phyloP scores from a whole-genome alignment of 352 stramenopile species.

The Phytophthora tentaculata region DNA sequence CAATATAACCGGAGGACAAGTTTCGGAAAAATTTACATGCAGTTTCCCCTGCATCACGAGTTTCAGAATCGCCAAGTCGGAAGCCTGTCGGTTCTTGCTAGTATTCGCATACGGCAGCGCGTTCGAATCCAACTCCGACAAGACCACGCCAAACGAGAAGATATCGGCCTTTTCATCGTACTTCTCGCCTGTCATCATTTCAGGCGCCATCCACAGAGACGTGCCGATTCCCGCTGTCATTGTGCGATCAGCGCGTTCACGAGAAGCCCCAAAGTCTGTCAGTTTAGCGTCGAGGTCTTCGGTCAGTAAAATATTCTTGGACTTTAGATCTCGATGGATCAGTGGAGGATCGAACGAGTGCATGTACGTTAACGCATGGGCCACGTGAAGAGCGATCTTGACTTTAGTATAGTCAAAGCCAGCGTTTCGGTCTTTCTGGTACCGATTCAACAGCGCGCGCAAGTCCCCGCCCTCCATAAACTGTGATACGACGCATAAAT shows the following conservation, averaged over 20 bases:
- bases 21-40: conserved; percentile 35
- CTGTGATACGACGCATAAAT: conserved; percentile 48
- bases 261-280: conserved; percentile 49
- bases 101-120: conserved; percentile 29
- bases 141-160: conserved; percentile 44
- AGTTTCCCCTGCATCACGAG: conserved; percentile 34
- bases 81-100: conserved; percentile 15
- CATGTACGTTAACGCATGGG: conserved; percentile 42
- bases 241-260: conserved; percentile 31
- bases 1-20: conserved; percentile 11
- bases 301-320: conserved; percentile 39
- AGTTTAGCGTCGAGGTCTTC: conserved; percentile 36
- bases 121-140: conserved; percentile 40
- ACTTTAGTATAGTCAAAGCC: conserved; percentile 46
- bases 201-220: conserved; percentile 34
- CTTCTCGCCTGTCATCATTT: conserved; percentile 39
- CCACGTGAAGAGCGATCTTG: conserved; percentile 45
- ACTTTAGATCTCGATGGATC: conserved; percentile 36
- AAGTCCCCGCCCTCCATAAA: conserved; percentile 50
- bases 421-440: conserved; percentile 3
- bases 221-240: conserved; percentile 45
- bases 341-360: conserved; percentile 30
- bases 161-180: conserved; percentile 43
- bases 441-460: conserved; percentile 33
- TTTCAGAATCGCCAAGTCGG: conserved; percentile 35